A percentile compares a stretch with the other conserved stretches of the same genome.
Conservation (phyloP, 2,329 filamentous ascomycete species). For the Drechslerella stenobrocha region DNA sequence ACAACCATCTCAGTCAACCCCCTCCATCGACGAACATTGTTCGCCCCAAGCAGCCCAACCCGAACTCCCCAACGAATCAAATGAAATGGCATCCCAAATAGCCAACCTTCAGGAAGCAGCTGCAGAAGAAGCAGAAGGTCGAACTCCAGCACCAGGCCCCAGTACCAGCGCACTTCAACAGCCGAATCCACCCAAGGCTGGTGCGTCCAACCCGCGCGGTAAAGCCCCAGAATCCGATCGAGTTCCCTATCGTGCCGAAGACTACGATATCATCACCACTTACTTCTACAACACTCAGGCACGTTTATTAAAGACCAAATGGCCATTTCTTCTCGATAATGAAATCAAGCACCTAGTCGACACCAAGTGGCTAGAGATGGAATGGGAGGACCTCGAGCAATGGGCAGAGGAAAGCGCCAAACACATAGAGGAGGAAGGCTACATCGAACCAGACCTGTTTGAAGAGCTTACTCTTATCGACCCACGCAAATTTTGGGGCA, state of each 20-base stretch:
- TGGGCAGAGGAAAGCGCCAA: slow-evolving; percentile 37
- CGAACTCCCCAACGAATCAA: neutral
- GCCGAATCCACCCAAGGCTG: too few relatives aligned
- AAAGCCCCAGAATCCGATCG: neutral
- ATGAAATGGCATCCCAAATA: too few relatives aligned
- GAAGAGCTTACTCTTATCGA: slow-evolving; percentile 30
- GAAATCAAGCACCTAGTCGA: slow-evolving; percentile 31
- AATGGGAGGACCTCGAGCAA: slow-evolving; percentile 34
- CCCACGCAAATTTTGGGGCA: slow-evolving; percentile 5
- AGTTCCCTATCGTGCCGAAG: slow-evolving; percentile 10
- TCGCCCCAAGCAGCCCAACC: slow-evolving; percentile 1
- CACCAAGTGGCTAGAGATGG: slow-evolving; percentile 45
- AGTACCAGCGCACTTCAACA: too few relatives aligned
- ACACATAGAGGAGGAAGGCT: slow-evolving; percentile 21
- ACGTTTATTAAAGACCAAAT: slow-evolving; percentile 22
- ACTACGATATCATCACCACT: slow-evolving; percentile 31
- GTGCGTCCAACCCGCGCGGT: too few relatives aligned
- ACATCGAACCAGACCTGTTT: slow-evolving; percentile 40
- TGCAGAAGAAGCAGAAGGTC: too few relatives aligned
- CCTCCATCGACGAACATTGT: neutral
- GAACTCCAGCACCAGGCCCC: too few relatives aligned
- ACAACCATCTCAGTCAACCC: neutral
- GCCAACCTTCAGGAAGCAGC: too few relatives aligned
- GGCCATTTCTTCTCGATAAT: slow-evolving; percentile 31
- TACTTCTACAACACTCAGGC: slow-evolving; percentile 36